These are phyloP conservation scores for Cinchona pubescens DNA, from an alignment of 257 asterid species.

Conservation along the genomic window DNA sequence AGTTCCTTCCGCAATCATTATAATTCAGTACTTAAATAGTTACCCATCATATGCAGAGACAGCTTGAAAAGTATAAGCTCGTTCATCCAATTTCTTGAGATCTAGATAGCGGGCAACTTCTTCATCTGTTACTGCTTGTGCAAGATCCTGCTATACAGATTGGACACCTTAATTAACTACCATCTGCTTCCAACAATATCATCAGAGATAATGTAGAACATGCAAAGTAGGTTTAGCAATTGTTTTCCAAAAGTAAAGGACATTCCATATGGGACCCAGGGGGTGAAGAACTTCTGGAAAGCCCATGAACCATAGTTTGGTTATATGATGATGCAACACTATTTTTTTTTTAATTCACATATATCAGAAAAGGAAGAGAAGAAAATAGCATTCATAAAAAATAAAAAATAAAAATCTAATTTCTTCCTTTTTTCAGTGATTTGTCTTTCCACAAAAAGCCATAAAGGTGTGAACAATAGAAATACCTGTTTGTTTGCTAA, in stretches of 20 bases:
- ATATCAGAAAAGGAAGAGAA: background rate
- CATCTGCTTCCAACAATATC: background rate
- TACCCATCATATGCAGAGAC: constrained; percentile 80
- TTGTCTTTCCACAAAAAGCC: background rate
- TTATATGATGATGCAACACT: background rate
- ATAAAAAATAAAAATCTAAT: background rate
- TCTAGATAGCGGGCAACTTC: constrained; percentile 70
- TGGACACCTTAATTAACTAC: background rate
- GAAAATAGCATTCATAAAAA: background rate
- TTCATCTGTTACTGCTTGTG: constrained; percentile 64
- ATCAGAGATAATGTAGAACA: background rate
- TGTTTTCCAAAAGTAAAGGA: background rate
- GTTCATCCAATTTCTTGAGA: constrained; percentile 71
- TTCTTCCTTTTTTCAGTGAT: background rate
- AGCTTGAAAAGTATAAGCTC: constrained; percentile 54
- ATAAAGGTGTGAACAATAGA: background rate
- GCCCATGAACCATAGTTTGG: background rate
- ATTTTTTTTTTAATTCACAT: background rate
- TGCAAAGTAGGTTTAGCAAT: background rate
- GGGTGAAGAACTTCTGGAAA: background rate
- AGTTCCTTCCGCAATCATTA: background rate
- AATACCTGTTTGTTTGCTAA: constrained; percentile 82
- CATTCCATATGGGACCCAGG: background rate
- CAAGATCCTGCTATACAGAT: constrained; percentile 54
- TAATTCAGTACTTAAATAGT: constrained; percentile 1